Evolutionary conservation across 331 rosid genomes (phyloP).

Genomic region (Saraca asoca): DNA sequence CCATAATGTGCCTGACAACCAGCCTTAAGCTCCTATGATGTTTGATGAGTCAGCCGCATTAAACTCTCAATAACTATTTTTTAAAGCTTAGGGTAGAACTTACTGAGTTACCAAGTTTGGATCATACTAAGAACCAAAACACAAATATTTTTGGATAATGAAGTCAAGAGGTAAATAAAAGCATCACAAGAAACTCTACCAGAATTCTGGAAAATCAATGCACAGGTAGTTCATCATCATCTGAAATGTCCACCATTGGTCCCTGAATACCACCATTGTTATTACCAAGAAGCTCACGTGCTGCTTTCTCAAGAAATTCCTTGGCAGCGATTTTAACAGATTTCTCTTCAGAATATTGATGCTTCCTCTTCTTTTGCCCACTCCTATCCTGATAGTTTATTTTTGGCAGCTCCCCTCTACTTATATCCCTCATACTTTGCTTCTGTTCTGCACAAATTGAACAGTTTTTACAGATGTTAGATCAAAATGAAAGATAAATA

Average conservation of each 20-base stretch:
- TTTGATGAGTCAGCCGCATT: background rate
- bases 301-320: slow-evolving; percentile 91
- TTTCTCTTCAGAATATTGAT: slow-evolving; percentile 61
- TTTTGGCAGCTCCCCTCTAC: slow-evolving; percentile 64
- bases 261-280: slow-evolving; percentile 59
- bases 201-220: slow-evolving; percentile 41
- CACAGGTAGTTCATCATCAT: slow-evolving; percentile 17
- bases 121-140: background rate
- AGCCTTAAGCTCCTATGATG: background rate
- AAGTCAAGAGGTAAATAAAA: slow-evolving; percentile 14
- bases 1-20: background rate
- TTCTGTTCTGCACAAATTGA: slow-evolving; percentile 60
- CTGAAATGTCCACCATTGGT: slow-evolving; percentile 36
- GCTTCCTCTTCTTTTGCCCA: slow-evolving; percentile 76
- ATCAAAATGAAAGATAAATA: slow-evolving; percentile 19
- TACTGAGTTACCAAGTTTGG: too few relatives aligned
- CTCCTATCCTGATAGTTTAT: slow-evolving; percentile 49
- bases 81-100: background rate
- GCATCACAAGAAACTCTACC: slow-evolving; percentile 42
- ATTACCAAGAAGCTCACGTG: slow-evolving; percentile 76
- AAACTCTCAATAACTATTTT: background rate
- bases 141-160: background rate
- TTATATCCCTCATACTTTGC: slow-evolving; percentile 63
- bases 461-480: slow-evolving; percentile 29
- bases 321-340: slow-evolving; percentile 75